Percentiles rank a stretch among this genome's conserved stretches.
phyloP scores from a whole-genome alignment of 2,329 filamentous ascomycete species.

The Aureobasidium mangrovei region DNA sequence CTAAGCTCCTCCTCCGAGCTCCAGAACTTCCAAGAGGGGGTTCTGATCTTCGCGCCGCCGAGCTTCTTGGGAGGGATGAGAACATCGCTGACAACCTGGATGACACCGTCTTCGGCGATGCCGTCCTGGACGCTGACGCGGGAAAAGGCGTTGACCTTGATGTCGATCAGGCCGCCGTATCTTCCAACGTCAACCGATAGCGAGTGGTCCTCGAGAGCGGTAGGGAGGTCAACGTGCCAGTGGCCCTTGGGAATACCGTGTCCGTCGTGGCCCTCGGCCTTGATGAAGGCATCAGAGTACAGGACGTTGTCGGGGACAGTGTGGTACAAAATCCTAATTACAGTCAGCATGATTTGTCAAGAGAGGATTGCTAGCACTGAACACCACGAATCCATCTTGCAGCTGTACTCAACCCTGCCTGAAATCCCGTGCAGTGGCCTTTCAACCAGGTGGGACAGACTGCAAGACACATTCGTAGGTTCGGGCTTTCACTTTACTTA shows the following conservation, averaged over 20 bases:
- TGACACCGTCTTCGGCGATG: constrained; percentile 68
- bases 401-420: no score
- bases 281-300: constrained; percentile 76
- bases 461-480: constrained; percentile 37
- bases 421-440: no score
- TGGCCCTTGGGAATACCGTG: constrained; percentile 38
- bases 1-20: constrained; percentile 44
- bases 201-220: constrained; percentile 56
- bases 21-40: constrained; percentile 32
- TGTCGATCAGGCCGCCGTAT: constrained; percentile 58
- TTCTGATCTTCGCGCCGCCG: constrained; percentile 26
- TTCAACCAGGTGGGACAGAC: no score
- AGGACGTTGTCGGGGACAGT: constrained; percentile 64
- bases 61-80: constrained; percentile 64
- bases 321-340: constrained; percentile 34
- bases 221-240: constrained; percentile 63
- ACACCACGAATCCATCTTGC: no score
- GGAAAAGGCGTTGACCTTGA: constrained; percentile 67
- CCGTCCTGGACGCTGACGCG: constrained; percentile 60
- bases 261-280: constrained; percentile 19
- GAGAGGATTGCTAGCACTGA: no score
- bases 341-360: not conserved
- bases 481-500: constrained; percentile 29
- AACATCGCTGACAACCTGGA: constrained; percentile 66
- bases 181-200: constrained; percentile 63